phyloP scores from a whole-genome alignment of 2,329 filamentous ascomycete species.

The Sphaerulina populicola region DNA sequence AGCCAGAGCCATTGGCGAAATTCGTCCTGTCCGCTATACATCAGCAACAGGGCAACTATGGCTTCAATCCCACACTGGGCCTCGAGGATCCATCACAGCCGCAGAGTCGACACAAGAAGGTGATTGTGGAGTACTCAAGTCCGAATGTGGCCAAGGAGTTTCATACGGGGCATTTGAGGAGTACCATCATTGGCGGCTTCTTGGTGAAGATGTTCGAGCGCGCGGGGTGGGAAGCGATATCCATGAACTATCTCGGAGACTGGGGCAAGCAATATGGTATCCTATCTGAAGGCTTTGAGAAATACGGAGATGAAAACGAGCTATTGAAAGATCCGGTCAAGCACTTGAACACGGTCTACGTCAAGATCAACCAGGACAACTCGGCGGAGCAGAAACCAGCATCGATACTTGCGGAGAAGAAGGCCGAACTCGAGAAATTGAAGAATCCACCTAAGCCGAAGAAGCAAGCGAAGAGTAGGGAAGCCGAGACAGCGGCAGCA shows the following conservation, averaged over 20 bases:
- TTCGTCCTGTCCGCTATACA: slow-evolving; percentile 64
- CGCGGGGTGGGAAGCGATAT: slow-evolving; percentile 61
- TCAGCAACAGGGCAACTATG: slow-evolving; percentile 53
- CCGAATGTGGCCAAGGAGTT: slow-evolving; percentile 83
- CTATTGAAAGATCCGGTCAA: slow-evolving; percentile 67
- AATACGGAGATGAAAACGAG: slow-evolving; percentile 65
- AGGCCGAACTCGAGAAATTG: slow-evolving; percentile 36
- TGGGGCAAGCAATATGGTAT: slow-evolving; percentile 70
- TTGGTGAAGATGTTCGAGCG: slow-evolving; percentile 60
- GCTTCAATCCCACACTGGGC: slow-evolving; percentile 53
- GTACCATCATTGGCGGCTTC: slow-evolving; percentile 69
- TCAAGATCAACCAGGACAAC: slow-evolving; percentile 60
- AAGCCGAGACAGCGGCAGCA: slow-evolving; percentile 32
- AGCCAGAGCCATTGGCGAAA: slow-evolving; percentile 55
- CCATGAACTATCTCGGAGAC: slow-evolving; percentile 69
- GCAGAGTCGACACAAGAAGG: slow-evolving; percentile 54
- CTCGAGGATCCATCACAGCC: slow-evolving; percentile 55
- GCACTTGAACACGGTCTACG: slow-evolving; percentile 74
- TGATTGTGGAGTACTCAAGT: slow-evolving; percentile 74
- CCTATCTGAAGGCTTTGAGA: slow-evolving; percentile 64
- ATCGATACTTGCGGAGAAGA: slow-evolving; percentile 42
- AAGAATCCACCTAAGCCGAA: slow-evolving; percentile 36
- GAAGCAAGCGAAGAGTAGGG: slow-evolving; percentile 39
- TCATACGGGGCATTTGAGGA: slow-evolving; percentile 64
- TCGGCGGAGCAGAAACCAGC: slow-evolving; percentile 58